Conservation (phyloP, 2,329 filamentous ascomycete genomes). For the Acrodontium crateriforme region DNA sequence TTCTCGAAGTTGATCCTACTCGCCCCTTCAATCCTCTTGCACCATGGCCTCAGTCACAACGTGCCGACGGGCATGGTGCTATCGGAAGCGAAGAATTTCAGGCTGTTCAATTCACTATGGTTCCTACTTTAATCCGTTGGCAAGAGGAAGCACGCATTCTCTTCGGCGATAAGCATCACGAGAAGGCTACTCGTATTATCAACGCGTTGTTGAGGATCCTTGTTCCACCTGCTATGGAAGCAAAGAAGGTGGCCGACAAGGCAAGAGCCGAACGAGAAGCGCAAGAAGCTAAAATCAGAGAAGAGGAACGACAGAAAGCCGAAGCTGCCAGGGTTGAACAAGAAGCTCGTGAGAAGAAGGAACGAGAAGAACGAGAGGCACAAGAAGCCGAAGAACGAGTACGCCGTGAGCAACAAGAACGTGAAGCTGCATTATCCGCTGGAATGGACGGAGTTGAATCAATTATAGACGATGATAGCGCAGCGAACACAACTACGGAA, state of each 20-base stretch:
- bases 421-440: slow-evolving; percentile 11
- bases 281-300: slow-evolving; percentile 18
- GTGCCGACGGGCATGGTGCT: slow-evolving; percentile 28
- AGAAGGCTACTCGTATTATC: slow-evolving; percentile 55
- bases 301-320: slow-evolving; percentile 49
- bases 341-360: slow-evolving; percentile 37
- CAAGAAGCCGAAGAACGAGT: slow-evolving; percentile 23
- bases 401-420: slow-evolving; percentile 9
- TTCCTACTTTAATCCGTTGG: slow-evolving; percentile 65
- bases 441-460: slow-evolving; percentile 59
- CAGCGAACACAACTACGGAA: slow-evolving; percentile 21
- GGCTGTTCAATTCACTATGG: slow-evolving; percentile 60
- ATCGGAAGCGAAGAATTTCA: slow-evolving; percentile 50
- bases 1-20: slow-evolving; percentile 17
- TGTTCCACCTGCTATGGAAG: slow-evolving; percentile 71
- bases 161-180: slow-evolving; percentile 54
- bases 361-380: slow-evolving; percentile 35
- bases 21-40: slow-evolving; percentile 6
- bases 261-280: slow-evolving; percentile 52
- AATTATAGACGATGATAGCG: slow-evolving; percentile 26
- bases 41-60: slow-evolving; percentile 15
- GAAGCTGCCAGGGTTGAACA: slow-evolving; percentile 47
- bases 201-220: slow-evolving; percentile 58
- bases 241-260: slow-evolving; percentile 56
- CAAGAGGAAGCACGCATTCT: slow-evolving; percentile 80